Evolutionary conservation across 1,139 yeast genomes (phyloP), one percentile per base, ranked within the genome.

Genomic region (Suhomyces taliae): DNA sequence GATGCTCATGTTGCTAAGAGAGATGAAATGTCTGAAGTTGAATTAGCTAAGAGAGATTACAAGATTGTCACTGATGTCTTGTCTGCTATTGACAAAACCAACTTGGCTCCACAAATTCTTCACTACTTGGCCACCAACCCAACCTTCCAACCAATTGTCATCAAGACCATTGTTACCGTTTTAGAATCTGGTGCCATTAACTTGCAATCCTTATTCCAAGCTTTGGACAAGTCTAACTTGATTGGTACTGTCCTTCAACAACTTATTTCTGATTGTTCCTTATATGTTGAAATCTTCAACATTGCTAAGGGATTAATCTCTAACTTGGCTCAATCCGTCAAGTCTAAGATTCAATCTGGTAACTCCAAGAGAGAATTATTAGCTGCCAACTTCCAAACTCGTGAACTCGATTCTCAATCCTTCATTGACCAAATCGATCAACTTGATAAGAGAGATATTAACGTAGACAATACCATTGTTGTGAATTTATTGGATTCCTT

Each of bases 31-130:
- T 61, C 62, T 37, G 48, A 42, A 24, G 64, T 56, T 27, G 54
- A 54, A 11, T 36, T 59, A n/a, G 39, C 53, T 35, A 56, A 59
- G 48, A 53, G 59, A 50, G 58, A 72, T 48, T 66, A 67, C 52
- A 59, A 63, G 48, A 66, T 74, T 52, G 78, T 74, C 40, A 74
- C 79, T 45, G 65, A 69, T 47, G 74, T 74, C 11, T 72, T 74
- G 54, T 53, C 69, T 12, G 70, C 74, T 39, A 61, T 74, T 42
- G 65, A 72, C 49, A 66, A 71, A 50, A 65, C 78, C 39, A 61
- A 70, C 40, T 61, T 72, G 50, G 73, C 77, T 11, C 76, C 77
- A 40, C 57, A 56, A 34, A 64, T 74, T 44, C 58, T 74, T 45
- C 61, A 70, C 44, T 71, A 64, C 52, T 62, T 73, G 42, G 74